phyloP scores from a whole-genome alignment of 192 early-diverging fungal species.

The Radiomyces spectabilis region DNA sequence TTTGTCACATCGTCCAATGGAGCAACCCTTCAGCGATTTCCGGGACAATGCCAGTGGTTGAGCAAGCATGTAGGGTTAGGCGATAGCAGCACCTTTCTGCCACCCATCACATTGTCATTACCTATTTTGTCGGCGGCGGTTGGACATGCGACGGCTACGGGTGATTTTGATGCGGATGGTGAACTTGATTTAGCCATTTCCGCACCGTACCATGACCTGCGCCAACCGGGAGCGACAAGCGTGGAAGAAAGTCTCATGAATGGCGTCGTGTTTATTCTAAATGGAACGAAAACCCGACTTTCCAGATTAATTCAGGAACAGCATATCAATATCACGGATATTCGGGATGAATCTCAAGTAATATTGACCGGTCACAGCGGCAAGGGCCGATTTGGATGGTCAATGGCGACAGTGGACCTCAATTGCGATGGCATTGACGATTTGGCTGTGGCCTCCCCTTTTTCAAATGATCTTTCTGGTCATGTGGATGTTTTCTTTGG shows the following conservation, averaged over 20 bases:
- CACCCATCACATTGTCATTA: constrained; percentile 32
- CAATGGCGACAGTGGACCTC: constrained; percentile 69
- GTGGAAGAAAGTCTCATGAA: constrained; percentile 12
- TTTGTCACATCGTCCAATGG: neutral
- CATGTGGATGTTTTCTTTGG: constrained; percentile 67
- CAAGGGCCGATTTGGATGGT: constrained; percentile 63
- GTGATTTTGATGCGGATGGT: constrained; percentile 68
- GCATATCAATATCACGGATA: neutral
- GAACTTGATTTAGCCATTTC: constrained; percentile 51
- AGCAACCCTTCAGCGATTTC: neutral
- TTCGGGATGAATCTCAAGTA: constrained; percentile 2
- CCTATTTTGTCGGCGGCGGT: constrained; percentile 52
- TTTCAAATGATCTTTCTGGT: constrained; percentile 37
- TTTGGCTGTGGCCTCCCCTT: constrained; percentile 64
- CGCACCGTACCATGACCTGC: constrained; percentile 46
- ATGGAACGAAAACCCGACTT: constrained; percentile 12
- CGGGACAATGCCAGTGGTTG: no score
- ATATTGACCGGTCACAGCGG: constrained; percentile 1
- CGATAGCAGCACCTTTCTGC: neutral
- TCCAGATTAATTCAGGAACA: neutral
- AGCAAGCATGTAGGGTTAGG: no score
- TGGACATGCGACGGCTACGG: constrained; percentile 53
- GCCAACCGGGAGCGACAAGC: neutral
- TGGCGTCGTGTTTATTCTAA: constrained; percentile 54
- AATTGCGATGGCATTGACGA: constrained; percentile 87